A percentile compares a stretch with the other conserved stretches of the same genome.
phyloP scores from a whole-genome alignment of 177 flowering plant genomes.

The Vitis hybrid region DNA sequence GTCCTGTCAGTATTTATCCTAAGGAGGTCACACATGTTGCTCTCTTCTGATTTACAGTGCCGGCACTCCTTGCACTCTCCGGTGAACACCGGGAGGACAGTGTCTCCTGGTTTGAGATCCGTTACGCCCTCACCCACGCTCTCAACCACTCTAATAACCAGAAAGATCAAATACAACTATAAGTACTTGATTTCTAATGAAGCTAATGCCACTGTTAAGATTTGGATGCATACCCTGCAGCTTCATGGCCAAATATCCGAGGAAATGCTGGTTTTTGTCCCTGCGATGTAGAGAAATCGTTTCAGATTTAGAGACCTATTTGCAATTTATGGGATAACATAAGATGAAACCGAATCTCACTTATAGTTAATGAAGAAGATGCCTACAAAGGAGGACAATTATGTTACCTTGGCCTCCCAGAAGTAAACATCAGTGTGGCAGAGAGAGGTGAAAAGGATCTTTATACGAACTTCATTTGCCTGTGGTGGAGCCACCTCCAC shows the following conservation, averaged over 20 bases:
- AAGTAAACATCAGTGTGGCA: constrained; percentile 70
- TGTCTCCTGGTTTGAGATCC: constrained; percentile 55
- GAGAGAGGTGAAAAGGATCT: constrained; percentile 58
- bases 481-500: constrained; percentile 73
- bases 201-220: background rate
- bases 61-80: constrained; percentile 66
- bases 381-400: background rate
- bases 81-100: constrained; percentile 65
- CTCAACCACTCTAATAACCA: constrained; percentile 48
- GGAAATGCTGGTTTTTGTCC: constrained; percentile 66
- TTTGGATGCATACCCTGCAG: constrained; percentile 55
- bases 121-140: constrained; percentile 71
- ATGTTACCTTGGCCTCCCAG: constrained; percentile 61
- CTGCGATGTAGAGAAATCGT: constrained; percentile 28
- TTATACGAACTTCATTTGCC: constrained; percentile 52
- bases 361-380: too few species aligned
- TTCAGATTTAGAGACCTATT: background rate
- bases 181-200: background rate
- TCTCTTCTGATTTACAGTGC: constrained; percentile 63
- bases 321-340: too few species aligned
- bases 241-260: constrained; percentile 73
- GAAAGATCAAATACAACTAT: background rate
- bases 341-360: too few species aligned
- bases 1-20: constrained; percentile 67
- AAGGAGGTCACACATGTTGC: constrained; percentile 77